Base-by-base conservation (phyloP, 768 basidiomycete genomes). In the Trametes villosa region DNA sequence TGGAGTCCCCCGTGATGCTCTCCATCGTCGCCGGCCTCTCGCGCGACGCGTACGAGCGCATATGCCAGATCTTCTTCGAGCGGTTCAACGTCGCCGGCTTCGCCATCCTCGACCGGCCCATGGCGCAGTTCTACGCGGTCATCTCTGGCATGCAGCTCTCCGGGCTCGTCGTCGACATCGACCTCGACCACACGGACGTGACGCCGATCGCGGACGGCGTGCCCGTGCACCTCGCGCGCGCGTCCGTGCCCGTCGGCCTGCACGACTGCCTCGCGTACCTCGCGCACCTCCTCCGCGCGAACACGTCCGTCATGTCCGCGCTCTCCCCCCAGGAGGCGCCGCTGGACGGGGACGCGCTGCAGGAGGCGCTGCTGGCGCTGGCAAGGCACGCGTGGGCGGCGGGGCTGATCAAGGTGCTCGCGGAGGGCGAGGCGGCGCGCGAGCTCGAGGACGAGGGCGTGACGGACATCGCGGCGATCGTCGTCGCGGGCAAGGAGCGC, bases 401-500 rank as follows among this genome's bases (percentile, higher is more conserved):
- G 2, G 88, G 86, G 7, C 79, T 88, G 29, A 78, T 91, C 60
- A 89, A 87, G 52, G 85, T 91, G 9, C 87, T 89, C 7, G 86
- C 89, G 20, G 85, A 86, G 53, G 90, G 90, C 36, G 89, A 91
- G 71, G 76, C 65, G 26, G 65, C 65, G 56, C 65, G 63, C 31
- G 77, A 67, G 36, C 57, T 59, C 38, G 67, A 65, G 48, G 67
- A 67, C 36, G 94, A 94, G 63, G 94, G 92, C 4, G 78, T 93
- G 26, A 92, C 91, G 18, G 92, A 96, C 71, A 93, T 96, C 59
- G 94, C 94, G 7, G 92, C 95, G 9, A 86, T 92, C 46, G 79
- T 96, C 44, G 91, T 94, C 31, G 91, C 92, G 9, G 94, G 94
- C n/a, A 91, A 89, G 69, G 94, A 95, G 74, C 86, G 88, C 65